Percentiles rank a stretch among this genome's conserved stretches.
These are phyloP conservation scores for Aspergillus bertholletiae DNA, from an alignment of 495 filamentous ascomycete species.

Conservation along the genomic window DNA sequence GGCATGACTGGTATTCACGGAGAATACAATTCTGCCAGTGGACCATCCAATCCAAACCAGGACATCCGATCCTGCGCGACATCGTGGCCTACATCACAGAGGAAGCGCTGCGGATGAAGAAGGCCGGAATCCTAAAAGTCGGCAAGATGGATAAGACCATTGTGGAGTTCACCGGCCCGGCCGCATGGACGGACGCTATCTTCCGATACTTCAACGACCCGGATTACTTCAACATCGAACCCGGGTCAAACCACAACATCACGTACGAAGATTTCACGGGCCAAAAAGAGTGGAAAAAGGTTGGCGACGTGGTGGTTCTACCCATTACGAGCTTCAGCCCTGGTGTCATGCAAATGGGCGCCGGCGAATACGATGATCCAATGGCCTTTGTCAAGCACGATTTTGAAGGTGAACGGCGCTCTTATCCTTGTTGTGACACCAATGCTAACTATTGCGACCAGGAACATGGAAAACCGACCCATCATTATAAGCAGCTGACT, in stretches of 20 bases:
- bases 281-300: slow-evolving; percentile 75
- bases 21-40: slow-evolving; percentile 98
- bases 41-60: slow-evolving; percentile 95
- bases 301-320: slow-evolving; percentile 89
- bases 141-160: slow-evolving; percentile 70
- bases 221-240: slow-evolving; percentile 81
- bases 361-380: slow-evolving; percentile 84
- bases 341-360: slow-evolving; percentile 89
- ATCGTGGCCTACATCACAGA: slow-evolving; percentile 83
- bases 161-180: slow-evolving; percentile 96
- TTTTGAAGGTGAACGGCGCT: slow-evolving; percentile 71
- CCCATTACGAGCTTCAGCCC: slow-evolving; percentile 98
- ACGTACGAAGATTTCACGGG: slow-evolving; percentile 87
- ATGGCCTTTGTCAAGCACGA: slow-evolving; percentile 98
- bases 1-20: slow-evolving; percentile 93
- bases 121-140: slow-evolving; percentile 58
- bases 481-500: slow-evolving; percentile 21
- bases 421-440: slow-evolving; percentile 4
- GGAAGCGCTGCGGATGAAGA: slow-evolving; percentile 73
- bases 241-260: slow-evolving; percentile 62
- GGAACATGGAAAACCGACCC: slow-evolving; percentile 39
- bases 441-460: slow-evolving; percentile 7
- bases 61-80: slow-evolving; percentile 86
- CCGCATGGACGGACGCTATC: slow-evolving; percentile 88
- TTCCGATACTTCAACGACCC: slow-evolving; percentile 93